Evolutionary conservation across 2,329 filamentous ascomycete genomes (phyloP).

Genomic region (Hypoxylon sp.): DNA sequence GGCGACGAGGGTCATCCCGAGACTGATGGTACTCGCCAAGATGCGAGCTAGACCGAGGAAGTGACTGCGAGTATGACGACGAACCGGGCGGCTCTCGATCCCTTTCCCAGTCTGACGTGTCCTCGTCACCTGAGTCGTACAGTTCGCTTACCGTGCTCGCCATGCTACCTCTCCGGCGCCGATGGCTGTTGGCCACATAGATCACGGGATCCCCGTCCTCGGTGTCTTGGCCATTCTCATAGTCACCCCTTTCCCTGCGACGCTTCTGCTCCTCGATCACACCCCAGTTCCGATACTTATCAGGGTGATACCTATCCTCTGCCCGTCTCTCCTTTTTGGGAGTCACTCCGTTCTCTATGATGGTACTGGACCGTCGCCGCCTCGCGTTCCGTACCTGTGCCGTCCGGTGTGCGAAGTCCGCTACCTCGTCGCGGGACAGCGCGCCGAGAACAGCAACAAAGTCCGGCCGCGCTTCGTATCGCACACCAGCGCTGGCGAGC

Average conservation of each 20-base stretch:
- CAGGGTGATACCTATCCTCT: constrained; percentile 43
- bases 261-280: constrained; percentile 34
- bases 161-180: constrained; percentile 35
- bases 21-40: constrained; percentile 25
- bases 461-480: constrained; percentile 67
- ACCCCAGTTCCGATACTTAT: constrained; percentile 46
- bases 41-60: constrained; percentile 27
- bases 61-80: constrained; percentile 35
- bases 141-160: constrained; percentile 39
- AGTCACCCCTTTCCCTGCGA: constrained; percentile 6
- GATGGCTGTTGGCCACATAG: constrained; percentile 36
- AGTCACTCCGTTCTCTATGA: background rate
- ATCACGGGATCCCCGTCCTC: constrained; percentile 30
- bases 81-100: constrained; percentile 9
- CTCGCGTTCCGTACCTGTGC: constrained; percentile 52
- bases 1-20: constrained; percentile 15
- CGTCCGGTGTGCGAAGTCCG: constrained; percentile 58
- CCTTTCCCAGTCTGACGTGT: constrained; percentile 19
- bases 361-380: constrained; percentile 41
- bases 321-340: constrained; percentile 30
- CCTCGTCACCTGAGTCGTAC: constrained; percentile 42
- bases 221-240: constrained; percentile 2
- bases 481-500: constrained; percentile 60
- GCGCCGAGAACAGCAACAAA: constrained; percentile 68
- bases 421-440: constrained; percentile 60